Base-by-base conservation (phyloP, 768 basidiomycete genomes). In the Saitozyma sp. region DNA sequence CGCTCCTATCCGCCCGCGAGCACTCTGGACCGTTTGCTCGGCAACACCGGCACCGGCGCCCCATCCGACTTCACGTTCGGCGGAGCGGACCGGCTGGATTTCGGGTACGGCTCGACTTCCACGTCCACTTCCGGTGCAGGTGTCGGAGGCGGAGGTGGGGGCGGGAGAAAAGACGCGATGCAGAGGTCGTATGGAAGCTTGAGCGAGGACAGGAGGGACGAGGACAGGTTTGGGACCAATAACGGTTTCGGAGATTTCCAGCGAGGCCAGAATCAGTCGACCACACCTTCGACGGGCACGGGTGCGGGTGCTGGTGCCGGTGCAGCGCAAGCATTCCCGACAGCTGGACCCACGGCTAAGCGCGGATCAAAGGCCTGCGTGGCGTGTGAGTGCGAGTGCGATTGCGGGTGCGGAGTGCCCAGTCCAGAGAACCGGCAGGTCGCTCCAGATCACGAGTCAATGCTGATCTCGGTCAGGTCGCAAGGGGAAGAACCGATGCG, bases 401-500 rank as follows among this genome's bases (percentile, higher is more conserved):
- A 29, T 2, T 20, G 14, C 8, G 3, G 13, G 10, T 20, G 14
- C 8, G 3, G 13, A 8, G 17, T 16, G 37, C 6, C 14, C 43
- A 8, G 39, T 29, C 8, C 54, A 48, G 10, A 37, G 48, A 10
- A 17, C 10, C 37, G 49, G 48, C 37, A 8, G 39, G 52, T 59
- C 1, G n/a, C 29, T 29, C 5, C 29, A 5, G 29, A 29, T 29
- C 29, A 5, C 29, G 5, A 29, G 29, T 1, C 19, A 19, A 53
- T 19, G 19, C 64, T 66, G 17, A 59, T 29, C 1, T 38, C 45
- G 45, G 29, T 17, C 56, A 75, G 71, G 71, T 64, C 73, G 77
- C 1, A 69, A 64, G 60, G 77, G 77, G 11, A 78, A 78, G 61
- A 78, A 78, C 50, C 48, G 77, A 40, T 78, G 77, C 50, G 75